Percentiles rank a stretch among this genome's conserved stretches.
These are phyloP conservation scores for Bullera alba DNA, from an alignment of 768 basidiomycete species.

Conservation along the genomic window DNA sequence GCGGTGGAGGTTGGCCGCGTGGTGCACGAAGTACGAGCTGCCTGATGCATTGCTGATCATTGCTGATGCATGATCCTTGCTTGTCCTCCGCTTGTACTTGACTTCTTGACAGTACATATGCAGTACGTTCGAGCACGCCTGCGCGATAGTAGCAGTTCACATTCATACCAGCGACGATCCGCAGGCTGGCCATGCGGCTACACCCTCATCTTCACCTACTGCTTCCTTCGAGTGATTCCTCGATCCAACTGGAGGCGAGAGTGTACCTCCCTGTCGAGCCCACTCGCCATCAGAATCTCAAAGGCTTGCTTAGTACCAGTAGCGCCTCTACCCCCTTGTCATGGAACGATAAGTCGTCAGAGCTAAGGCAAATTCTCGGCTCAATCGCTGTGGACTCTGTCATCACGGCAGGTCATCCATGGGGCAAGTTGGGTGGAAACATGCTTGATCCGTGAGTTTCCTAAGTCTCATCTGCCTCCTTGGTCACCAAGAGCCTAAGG, in stretches of 20 bases:
- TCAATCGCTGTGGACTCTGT: constrained; percentile 12
- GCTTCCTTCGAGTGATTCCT: constrained; percentile 16
- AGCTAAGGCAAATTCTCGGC: not conserved
- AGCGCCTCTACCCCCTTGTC: not conserved
- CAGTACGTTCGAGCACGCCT: no score
- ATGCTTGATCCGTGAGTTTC: constrained; percentile 32
- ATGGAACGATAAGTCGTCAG: not conserved
- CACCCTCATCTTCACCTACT: constrained; percentile 22
- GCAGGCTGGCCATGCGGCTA: no score
- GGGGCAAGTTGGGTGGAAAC: constrained; percentile 29
- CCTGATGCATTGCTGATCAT: no score
- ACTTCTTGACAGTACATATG: no score
- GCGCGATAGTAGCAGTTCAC: no score
- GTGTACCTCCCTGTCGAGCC: constrained; percentile 20
- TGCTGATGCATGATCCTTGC: no score
- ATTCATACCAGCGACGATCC: no score
- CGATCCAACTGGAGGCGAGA: constrained; percentile 24
- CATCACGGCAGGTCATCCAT: constrained; percentile 32
- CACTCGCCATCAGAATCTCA: constrained; percentile 1
- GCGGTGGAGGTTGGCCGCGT: no score
- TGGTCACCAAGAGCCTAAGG: not conserved
- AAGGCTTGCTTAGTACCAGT: not conserved
- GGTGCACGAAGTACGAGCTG: no score
- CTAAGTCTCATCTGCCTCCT: not conserved
- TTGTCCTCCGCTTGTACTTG: no score